Evolutionary conservation across 2,329 filamentous ascomycete species (phyloP).

Genomic region (Sporothrix brunneoviolacea): DNA sequence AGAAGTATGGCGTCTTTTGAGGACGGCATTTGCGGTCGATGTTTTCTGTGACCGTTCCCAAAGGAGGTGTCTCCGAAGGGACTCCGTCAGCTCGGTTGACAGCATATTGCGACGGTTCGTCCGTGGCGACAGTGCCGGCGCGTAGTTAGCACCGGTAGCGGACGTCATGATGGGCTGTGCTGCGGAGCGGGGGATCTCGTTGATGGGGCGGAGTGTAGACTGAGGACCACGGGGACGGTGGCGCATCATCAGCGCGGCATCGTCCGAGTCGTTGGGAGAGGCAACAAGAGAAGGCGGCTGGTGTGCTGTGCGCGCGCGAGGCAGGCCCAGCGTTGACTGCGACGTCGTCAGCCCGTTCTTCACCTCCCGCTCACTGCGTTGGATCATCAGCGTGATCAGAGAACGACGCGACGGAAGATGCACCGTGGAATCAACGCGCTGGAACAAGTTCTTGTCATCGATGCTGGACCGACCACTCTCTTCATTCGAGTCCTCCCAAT

Average conservation of each 20-base stretch:
- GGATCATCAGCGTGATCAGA: constrained; percentile 82
- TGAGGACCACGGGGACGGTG: constrained; percentile 43
- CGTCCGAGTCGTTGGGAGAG: constrained; percentile 54
- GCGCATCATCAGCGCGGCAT: constrained; percentile 54
- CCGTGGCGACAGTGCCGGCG: constrained; percentile 77
- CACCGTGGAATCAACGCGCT: constrained; percentile 80
- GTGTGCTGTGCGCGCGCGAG: constrained; percentile 48
- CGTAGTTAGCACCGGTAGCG: constrained; percentile 56
- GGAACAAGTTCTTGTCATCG: constrained; percentile 74
- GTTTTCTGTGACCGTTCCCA: constrained; percentile 96
- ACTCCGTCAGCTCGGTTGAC: constrained; percentile 87
- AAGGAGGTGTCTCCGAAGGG: constrained; percentile 80
- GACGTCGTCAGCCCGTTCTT: constrained; percentile 63
- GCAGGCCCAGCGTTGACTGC: constrained; percentile 61
- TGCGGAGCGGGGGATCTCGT: constrained; percentile 57
- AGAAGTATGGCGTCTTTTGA: constrained; percentile 85
- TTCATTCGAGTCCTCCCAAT: constrained; percentile 57
- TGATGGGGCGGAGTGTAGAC: constrained; percentile 46
- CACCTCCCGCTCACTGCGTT: constrained; percentile 64
- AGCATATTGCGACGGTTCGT: constrained; percentile 95
- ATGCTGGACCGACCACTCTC: constrained; percentile 79
- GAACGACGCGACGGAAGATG: constrained; percentile 82
- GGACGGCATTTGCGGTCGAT: constrained; percentile 76
- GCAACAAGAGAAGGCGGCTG: constrained; percentile 37
- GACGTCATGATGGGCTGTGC: constrained; percentile 74